phyloP scores from a whole-genome alignment of 2,329 filamentous ascomycete species.

The Setomelanomma holmii region DNA sequence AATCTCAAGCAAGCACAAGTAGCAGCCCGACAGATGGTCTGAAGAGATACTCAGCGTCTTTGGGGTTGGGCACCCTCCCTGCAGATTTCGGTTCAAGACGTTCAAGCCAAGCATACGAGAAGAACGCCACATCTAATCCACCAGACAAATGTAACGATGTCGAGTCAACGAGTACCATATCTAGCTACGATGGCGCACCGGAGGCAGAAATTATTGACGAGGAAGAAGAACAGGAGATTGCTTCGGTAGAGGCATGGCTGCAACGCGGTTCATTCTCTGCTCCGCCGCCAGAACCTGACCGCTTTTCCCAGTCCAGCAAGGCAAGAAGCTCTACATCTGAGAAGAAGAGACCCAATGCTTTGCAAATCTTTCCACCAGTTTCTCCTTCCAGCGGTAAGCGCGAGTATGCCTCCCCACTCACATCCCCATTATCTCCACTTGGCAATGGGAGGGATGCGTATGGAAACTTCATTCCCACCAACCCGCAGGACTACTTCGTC shows the following conservation, averaged over 20 bases:
- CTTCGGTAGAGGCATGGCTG: conserved; percentile 8
- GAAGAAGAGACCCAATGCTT: not conserved
- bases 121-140: not conserved
- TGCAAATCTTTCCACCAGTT: not conserved
- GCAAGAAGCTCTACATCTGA: not conserved
- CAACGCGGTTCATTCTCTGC: not conserved
- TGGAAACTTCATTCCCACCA: conserved; percentile 20
- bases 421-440: conserved; percentile 13
- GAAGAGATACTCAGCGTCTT: not conserved
- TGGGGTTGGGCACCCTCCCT: not conserved
- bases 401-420: conserved; percentile 7
- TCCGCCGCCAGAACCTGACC: not conserved
- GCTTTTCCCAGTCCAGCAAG: not conserved
- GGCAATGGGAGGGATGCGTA: conserved; percentile 20
- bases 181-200: not conserved
- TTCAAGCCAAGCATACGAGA: too few species aligned
- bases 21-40: not conserved
- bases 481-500: conserved; percentile 9
- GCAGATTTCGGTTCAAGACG: too few species aligned
- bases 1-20: not conserved
- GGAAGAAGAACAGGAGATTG: conserved; percentile 1
- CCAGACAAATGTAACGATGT: not conserved
- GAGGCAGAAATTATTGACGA: not conserved
- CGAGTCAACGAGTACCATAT: not conserved
- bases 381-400: conserved; percentile 4